These are phyloP conservation scores for Bolboschoenus planiculmis DNA, from an alignment of 176 grass and related monocot genomes.

Conservation along the genomic window DNA sequence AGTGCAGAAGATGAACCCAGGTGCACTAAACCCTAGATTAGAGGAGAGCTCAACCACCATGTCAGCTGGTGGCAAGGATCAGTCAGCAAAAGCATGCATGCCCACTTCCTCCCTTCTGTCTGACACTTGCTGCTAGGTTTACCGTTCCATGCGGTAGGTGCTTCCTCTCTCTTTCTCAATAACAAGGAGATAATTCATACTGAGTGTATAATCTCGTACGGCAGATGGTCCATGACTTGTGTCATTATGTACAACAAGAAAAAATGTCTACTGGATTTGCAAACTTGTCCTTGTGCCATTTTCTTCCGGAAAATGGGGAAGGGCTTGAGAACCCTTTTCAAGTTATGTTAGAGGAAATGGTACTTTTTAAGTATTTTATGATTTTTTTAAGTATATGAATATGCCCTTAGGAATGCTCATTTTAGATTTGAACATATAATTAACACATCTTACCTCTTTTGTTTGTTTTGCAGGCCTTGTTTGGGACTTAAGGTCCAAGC, in stretches of 20 bases:
- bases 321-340: neutral
- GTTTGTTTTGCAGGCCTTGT: slow-evolving; percentile 5
- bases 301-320: neutral
- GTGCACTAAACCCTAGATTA: slow-evolving; percentile 40
- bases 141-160: slow-evolving; percentile 11
- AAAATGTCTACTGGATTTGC: neutral
- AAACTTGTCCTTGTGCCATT: neutral
- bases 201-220: neutral
- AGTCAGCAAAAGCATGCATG: slow-evolving; percentile 17
- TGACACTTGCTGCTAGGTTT: slow-evolving; percentile 51
- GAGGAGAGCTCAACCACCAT: slow-evolving; percentile 56
- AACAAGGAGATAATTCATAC: neutral
- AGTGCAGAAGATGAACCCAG: slow-evolving; percentile 83
- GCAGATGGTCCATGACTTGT: neutral
- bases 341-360: neutral
- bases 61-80: slow-evolving; percentile 32
- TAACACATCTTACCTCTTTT: neutral
- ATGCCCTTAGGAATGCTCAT: neutral
- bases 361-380: neutral
- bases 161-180: neutral
- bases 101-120: slow-evolving; percentile 38
- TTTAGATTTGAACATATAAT: neutral
- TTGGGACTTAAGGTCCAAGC: neutral
- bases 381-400: neutral
- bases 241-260: neutral